Evolutionary conservation across 1,284 basidiomycete genomes (phyloP).

Genomic region (Caloboletus inedulis): DNA sequence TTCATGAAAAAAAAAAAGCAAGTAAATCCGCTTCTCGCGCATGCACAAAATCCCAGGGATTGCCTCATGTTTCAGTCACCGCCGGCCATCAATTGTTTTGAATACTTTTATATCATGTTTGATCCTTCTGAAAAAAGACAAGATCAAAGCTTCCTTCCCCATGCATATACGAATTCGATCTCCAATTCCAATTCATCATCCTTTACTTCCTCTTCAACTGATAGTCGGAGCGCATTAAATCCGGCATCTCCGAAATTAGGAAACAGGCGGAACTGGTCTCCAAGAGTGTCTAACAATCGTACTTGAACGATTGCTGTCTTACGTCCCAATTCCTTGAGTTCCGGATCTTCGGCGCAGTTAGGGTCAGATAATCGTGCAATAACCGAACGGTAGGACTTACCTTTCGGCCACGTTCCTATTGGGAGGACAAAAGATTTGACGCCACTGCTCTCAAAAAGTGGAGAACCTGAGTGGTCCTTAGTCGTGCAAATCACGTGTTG

Average conservation of each 20-base stretch:
- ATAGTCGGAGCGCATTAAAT: not conserved
- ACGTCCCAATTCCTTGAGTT: constrained; percentile 4
- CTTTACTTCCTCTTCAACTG: not conserved
- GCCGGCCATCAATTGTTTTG: too few species aligned
- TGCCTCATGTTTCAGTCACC: too few species aligned
- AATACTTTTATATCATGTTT: too few species aligned
- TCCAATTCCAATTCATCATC: constrained; percentile 3
- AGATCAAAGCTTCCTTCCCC: constrained; percentile 5
- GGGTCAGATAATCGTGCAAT: not conserved
- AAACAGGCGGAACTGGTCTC: constrained; percentile 4
- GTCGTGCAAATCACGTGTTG: not conserved
- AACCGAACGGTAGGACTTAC: not conserved
- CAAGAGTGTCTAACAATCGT: constrained; percentile 6
- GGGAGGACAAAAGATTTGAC: constrained; percentile 3
- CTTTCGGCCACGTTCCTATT: constrained; percentile 7
- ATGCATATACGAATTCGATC: constrained; percentile 6
- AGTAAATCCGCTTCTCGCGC: too few species aligned
- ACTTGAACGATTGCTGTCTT: constrained; percentile 6
- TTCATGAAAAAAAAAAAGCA: too few species aligned
- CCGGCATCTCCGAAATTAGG: constrained; percentile 4
- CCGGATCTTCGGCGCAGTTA: not conserved
- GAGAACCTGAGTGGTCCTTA: not conserved
- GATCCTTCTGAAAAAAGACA: too few species aligned
- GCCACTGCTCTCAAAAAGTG: constrained; percentile 1
- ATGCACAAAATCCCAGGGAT: too few species aligned